Evolutionary conservation across 2,329 filamentous ascomycete species (phyloP).

Genomic region (Coniochaeta sp.): DNA sequence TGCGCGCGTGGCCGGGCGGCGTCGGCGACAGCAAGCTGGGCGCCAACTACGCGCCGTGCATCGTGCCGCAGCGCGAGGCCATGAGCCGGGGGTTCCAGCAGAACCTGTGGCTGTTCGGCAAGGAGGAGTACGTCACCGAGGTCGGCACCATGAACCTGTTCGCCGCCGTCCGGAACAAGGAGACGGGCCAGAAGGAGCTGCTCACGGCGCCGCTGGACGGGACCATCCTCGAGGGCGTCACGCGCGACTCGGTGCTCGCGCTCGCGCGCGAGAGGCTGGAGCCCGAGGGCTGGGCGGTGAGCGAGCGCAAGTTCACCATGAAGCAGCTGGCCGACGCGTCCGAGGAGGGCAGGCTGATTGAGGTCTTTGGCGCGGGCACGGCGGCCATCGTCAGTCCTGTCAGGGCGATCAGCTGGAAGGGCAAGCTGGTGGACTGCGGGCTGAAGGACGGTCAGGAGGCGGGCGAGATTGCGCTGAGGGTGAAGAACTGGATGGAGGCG

Average conservation of each 20-base stretch:
- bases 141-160: slow-evolving; percentile 99
- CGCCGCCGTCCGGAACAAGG: slow-evolving; percentile 73
- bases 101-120: slow-evolving; percentile 95
- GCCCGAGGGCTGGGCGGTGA: slow-evolving; percentile 81
- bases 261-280: slow-evolving; percentile 77
- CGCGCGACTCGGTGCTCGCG: slow-evolving; percentile 80
- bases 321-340: slow-evolving; percentile 73
- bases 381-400: slow-evolving; percentile 92
- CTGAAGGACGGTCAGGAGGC: slow-evolving; percentile 76
- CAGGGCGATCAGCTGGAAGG: slow-evolving; percentile 82
- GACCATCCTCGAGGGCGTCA: slow-evolving; percentile 93
- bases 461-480: slow-evolving; percentile 73
- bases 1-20: slow-evolving; percentile 94
- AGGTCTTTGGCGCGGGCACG: slow-evolving; percentile 91
- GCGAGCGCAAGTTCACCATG: slow-evolving; percentile 91
- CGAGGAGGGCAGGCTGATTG: slow-evolving; percentile 76
- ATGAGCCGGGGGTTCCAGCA: slow-evolving; percentile 91
- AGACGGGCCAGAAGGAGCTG: slow-evolving; percentile 85
- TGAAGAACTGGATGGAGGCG: slow-evolving; percentile 95
- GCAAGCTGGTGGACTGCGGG: slow-evolving; percentile 73
- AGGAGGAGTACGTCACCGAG: slow-evolving; percentile 93
- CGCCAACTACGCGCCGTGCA: slow-evolving; percentile 98
- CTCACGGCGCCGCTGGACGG: slow-evolving; percentile 94
- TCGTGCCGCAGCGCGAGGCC: slow-evolving; percentile 90
- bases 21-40: slow-evolving; percentile 98